phyloP scores from a whole-genome alignment of 805 yeast species.

The Scheffersomyces ergatensis region DNA sequence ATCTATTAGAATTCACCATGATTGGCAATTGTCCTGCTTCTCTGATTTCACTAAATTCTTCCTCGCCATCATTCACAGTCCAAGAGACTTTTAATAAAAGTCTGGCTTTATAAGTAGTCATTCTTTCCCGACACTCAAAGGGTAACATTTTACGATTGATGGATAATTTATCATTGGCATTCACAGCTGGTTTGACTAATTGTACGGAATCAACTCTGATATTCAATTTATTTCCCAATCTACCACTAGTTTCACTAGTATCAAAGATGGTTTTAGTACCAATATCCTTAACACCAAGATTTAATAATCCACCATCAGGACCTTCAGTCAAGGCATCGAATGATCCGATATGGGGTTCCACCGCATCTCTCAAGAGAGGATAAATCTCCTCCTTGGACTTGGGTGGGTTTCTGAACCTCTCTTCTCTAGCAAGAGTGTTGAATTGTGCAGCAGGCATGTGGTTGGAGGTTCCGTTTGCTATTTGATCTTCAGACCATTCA shows the following conservation, averaged over 20 bases:
- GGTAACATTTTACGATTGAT: slow-evolving; percentile 79
- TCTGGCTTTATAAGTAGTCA: slow-evolving; percentile 77
- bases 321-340: slow-evolving; percentile 94
- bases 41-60: slow-evolving; percentile 74
- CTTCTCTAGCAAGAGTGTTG: slow-evolving; percentile 84
- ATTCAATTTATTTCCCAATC: slow-evolving; percentile 80
- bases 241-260: slow-evolving; percentile 49
- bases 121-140: slow-evolving; percentile 80
- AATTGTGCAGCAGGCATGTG: slow-evolving; percentile 55
- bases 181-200: slow-evolving; percentile 77
- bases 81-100: slow-evolving; percentile 77
- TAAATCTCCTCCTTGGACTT: slow-evolving; percentile 70
- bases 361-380: slow-evolving; percentile 84
- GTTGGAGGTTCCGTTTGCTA: no score
- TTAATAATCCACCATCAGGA: slow-evolving; percentile 78
- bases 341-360: slow-evolving; percentile 92
- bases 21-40: slow-evolving; percentile 91
- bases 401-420: slow-evolving; percentile 85
- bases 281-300: slow-evolving; percentile 83
- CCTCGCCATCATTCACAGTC: slow-evolving; percentile 79
- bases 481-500: no score
- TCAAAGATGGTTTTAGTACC: slow-evolving; percentile 87
- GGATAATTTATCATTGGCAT: slow-evolving; percentile 68
- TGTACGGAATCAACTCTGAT: slow-evolving; percentile 89
- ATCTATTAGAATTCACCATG: slow-evolving; percentile 88